phyloP scores from a whole-genome alignment of 176 grass and related monocot species.

The Phragmites australis region DNA sequence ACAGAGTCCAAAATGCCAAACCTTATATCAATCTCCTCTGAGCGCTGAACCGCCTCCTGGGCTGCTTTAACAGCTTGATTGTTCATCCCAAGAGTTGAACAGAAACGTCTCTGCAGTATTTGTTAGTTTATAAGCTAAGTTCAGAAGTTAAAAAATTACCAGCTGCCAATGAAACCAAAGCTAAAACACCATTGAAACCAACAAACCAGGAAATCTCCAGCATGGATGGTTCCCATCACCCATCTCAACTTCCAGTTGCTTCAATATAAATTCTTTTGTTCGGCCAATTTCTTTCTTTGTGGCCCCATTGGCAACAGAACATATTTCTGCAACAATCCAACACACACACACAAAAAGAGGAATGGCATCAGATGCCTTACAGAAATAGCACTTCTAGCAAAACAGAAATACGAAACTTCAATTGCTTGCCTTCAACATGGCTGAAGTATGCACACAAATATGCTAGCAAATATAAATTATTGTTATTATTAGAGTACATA shows the following conservation, averaged over 20 bases:
- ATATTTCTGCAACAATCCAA: constrained; percentile 61
- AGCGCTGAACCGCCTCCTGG: constrained; percentile 78
- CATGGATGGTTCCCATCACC: constrained; percentile 91
- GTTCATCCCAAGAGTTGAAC: constrained; percentile 89
- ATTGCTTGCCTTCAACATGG: background rate
- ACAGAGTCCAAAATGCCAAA: constrained; percentile 31
- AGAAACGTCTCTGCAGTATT: constrained; percentile 79
- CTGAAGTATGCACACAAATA: background rate
- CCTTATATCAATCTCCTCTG: constrained; percentile 89
- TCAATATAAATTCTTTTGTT: constrained; percentile 92
- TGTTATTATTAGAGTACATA: background rate
- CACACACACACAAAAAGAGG: background rate
- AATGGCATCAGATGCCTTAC: background rate
- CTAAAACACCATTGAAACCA: constrained; percentile 5
- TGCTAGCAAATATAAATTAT: background rate
- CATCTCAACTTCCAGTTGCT: constrained; percentile 94
- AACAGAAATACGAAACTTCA: background rate
- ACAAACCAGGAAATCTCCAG: constrained; percentile 83
- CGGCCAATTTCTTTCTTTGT: constrained; percentile 94
- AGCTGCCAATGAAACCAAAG: background rate
- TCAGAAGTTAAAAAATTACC: background rate
- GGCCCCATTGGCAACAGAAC: constrained; percentile 86
- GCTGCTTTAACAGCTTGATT: constrained; percentile 88
- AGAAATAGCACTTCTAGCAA: background rate
- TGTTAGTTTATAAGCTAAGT: constrained; percentile 28